Evolutionary conservation across 2,329 filamentous ascomycete genomes (phyloP).

Genomic region (Mollisiaceae sp.): DNA sequence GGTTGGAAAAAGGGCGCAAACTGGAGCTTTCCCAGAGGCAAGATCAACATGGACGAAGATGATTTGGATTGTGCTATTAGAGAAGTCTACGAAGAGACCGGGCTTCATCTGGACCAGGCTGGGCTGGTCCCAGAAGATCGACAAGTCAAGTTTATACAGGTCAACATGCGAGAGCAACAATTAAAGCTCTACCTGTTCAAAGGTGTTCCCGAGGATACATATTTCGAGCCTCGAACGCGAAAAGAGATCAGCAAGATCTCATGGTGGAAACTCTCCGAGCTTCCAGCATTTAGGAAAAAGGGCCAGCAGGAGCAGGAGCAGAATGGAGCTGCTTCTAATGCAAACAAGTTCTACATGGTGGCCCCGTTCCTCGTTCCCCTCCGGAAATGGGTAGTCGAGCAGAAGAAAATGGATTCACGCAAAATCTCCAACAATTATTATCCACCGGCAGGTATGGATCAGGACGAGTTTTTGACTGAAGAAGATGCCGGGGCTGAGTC

Average conservation of each 20-base stretch:
- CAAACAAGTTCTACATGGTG: conserved; percentile 96
- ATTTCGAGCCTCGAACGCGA: conserved; percentile 87
- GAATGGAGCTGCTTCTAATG: conserved; percentile 60
- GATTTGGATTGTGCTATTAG: conserved; percentile 92
- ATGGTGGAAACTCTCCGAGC: conserved; percentile 90
- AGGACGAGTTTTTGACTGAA: conserved; percentile 64
- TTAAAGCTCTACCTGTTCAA: conserved; percentile 92
- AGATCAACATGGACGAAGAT: conserved; percentile 97
- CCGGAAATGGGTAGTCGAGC: conserved; percentile 88
- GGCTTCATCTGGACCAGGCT: conserved; percentile 78
- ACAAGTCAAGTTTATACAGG: conserved; percentile 81
- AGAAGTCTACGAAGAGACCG: conserved; percentile 96
- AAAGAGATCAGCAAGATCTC: conserved; percentile 98
- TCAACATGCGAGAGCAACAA: conserved; percentile 91
- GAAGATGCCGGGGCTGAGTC: conserved; percentile 55
- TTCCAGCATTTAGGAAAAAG: conserved; percentile 77
- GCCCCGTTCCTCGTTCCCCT: conserved; percentile 86
- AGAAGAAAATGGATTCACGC: conserved; percentile 73
- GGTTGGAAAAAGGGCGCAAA: conserved; percentile 97
- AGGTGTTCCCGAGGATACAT: conserved; percentile 82
- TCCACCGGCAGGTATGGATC: conserved; percentile 50
- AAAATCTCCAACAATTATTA: conserved; percentile 50
- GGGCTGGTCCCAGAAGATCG: conserved; percentile 76
- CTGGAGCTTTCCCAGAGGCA: conserved; percentile 96
- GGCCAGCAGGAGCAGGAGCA: conserved; percentile 67